Base-by-base conservation (phyloP, 2,329 filamentous ascomycete species). In the Juglanconis oblonga region DNA sequence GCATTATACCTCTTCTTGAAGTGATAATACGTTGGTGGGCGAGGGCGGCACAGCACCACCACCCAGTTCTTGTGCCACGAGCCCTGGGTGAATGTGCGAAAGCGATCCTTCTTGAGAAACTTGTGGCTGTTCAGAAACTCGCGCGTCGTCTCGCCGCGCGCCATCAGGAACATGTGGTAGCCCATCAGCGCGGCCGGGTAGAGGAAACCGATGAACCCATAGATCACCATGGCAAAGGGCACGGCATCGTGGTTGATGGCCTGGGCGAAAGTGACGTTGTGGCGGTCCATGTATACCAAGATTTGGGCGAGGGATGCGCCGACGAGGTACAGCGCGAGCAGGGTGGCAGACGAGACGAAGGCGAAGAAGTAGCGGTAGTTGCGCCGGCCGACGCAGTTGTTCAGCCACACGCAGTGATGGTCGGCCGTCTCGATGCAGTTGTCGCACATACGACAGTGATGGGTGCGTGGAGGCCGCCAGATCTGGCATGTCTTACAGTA, bases 301-400 rank as follows among this genome's bases (percentile, higher is more conserved):
- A 97, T 80, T 70, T 98, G 95, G 3, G 87, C 85, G n/a, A 97
- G 79, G 62, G 87, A 92, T 31, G 89, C 87, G 24, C 81, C 91
- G 35, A 95, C 79, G 50, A 98, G 81, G 68, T 90, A 94, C 14
- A 92, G 70, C 0, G 88, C 84, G 17, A 97, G 81, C 38, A 97
- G 66, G 0, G 91, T 92, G n/a, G 86, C 87, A 13, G 88, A 87
- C 57, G 86, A 86, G 65, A 99, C 87, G 74, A 97, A 99, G 10
- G 90, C 85, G 73, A 98, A 97, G 76, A 99, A 99, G 74, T 94
- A 98, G 64, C 95, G 91, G 77, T 99, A 99, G 77, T 99, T 99
- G 68, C 95, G 91, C 66, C 94, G 89, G 48, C 95, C 95, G 53
- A 99, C 89, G 66, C 95, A 99, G 73, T 99, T 99, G 77, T 99